Percentiles rank a stretch among this genome's conserved stretches.
phyloP scores from a whole-genome alignment of 129 eudicot genomes.

The Flaveria trinervia region DNA sequence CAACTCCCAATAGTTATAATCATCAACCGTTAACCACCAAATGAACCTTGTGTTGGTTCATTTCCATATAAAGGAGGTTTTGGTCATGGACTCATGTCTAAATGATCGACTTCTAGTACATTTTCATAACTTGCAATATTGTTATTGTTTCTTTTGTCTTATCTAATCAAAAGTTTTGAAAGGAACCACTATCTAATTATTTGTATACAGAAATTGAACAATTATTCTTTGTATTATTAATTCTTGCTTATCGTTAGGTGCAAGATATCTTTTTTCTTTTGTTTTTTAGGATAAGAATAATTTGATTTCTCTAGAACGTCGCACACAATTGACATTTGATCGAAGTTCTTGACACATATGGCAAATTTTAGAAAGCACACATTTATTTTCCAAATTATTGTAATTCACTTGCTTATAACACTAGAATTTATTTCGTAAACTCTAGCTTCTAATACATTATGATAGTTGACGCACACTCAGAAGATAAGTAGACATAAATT shows the following conservation, averaged over 20 bases:
- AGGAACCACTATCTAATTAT: not conserved
- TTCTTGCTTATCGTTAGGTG: conserved; percentile 4
- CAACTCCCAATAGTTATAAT: too few relatives aligned
- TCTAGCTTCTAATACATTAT: too few relatives aligned
- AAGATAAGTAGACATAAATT: too few relatives aligned
- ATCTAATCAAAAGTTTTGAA: too few relatives aligned
- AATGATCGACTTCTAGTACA: too few relatives aligned
- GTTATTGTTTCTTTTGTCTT: too few relatives aligned
- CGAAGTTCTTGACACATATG: not conserved
- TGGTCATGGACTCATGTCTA: too few relatives aligned
- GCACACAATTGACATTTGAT: not conserved
- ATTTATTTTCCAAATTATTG: not conserved
- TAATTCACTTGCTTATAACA: not conserved
- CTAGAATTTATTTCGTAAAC: not conserved
- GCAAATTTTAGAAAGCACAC: not conserved
- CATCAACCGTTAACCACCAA: too few relatives aligned
- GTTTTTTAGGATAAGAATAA: conserved; percentile 8
- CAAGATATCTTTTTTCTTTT: not conserved
- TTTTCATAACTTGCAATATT: too few relatives aligned
- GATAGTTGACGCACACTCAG: too few relatives aligned
- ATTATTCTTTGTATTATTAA: not conserved
- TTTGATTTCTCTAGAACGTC: not conserved
- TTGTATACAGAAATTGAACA: not conserved
- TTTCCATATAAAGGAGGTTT: too few relatives aligned
- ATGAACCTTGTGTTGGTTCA: too few relatives aligned